Conservation (phyloP, 345 rosid genomes). For the Eucalyptus pauciflora region DNA sequence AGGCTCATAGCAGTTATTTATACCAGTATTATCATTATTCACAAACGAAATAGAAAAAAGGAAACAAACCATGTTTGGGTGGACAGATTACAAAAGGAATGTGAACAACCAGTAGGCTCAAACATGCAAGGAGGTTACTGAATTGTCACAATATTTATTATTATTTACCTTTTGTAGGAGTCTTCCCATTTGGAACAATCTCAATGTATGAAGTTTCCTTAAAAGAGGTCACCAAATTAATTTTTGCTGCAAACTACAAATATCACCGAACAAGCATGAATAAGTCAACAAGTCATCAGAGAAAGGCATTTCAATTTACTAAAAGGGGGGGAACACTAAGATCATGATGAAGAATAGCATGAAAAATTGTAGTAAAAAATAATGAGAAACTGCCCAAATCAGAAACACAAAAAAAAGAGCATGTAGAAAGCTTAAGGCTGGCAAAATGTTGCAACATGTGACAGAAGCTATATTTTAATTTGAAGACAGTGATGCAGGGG, state of each 20-base stretch:
- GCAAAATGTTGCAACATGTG: neutral
- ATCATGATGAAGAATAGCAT: neutral
- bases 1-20: neutral
- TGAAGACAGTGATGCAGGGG: neutral
- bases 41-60: neutral
- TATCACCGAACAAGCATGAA: slow-evolving; percentile 7
- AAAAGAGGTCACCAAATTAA: slow-evolving; percentile 82
- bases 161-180: slow-evolving; percentile 51
- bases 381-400: neutral
- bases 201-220: slow-evolving; percentile 74
- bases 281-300: neutral
- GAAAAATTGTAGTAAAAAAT: neutral
- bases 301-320: neutral
- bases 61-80: neutral
- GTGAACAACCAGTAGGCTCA: neutral
- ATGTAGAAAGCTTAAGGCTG: neutral
- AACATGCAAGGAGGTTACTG: neutral
- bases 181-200: slow-evolving; percentile 66
- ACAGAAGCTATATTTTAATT: neutral
- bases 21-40: neutral
- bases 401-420: neutral
- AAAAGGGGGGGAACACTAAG: neutral
- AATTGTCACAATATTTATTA: neutral
- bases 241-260: slow-evolving; percentile 74
- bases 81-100: neutral